A percentile compares a stretch with the other conserved stretches of the same genome.
Evolutionary conservation across 1,284 basidiomycete species (phyloP).

Genomic region (Polyporus tsugae): DNA sequence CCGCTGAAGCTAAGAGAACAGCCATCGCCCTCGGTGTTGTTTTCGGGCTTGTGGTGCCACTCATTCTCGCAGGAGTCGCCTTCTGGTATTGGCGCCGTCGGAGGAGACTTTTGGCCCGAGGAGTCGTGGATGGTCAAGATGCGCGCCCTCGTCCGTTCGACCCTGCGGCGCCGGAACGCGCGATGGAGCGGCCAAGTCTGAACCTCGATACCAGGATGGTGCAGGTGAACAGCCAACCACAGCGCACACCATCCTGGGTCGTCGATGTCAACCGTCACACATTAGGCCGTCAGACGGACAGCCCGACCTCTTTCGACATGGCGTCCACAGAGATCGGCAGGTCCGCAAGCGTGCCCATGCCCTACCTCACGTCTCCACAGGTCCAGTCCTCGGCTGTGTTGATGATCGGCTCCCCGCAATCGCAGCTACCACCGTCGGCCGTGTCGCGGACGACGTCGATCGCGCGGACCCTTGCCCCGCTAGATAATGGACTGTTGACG

Average conservation of each 20-base stretch:
- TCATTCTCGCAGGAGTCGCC: slow-evolving; percentile 28
- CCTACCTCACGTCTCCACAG: slow-evolving; percentile 24
- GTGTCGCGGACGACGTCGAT: slow-evolving; percentile 15
- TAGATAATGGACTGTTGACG: slow-evolving; percentile 14
- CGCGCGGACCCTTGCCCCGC: slow-evolving; percentile 16
- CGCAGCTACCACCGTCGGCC: slow-evolving; percentile 18
- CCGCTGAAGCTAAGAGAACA: slow-evolving; percentile 26
- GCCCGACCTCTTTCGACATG: slow-evolving; percentile 35
- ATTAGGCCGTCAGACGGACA: slow-evolving; percentile 23
- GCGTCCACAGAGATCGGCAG: slow-evolving; percentile 22
- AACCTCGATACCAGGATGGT: slow-evolving; percentile 28
- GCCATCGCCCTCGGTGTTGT: slow-evolving; percentile 38
- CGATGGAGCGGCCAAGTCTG: slow-evolving; percentile 23
- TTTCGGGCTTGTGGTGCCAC: slow-evolving; percentile 33
- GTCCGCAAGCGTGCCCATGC: slow-evolving; percentile 20
- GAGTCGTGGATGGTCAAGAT: slow-evolving; percentile 19
- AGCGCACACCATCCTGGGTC: slow-evolving; percentile 24
- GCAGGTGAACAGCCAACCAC: slow-evolving; percentile 21
- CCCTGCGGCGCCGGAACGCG: slow-evolving; percentile 13
- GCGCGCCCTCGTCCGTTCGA: slow-evolving; percentile 28
- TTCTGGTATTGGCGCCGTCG: slow-evolving; percentile 35
- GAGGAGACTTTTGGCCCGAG: slow-evolving; percentile 15
- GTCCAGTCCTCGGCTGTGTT: slow-evolving; percentile 10
- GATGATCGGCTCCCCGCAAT: slow-evolving; percentile 13
- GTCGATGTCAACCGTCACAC: slow-evolving; percentile 22